Base-by-base conservation (phyloP, 805 yeast genomes). In the Lachancea mirantina region DNA sequence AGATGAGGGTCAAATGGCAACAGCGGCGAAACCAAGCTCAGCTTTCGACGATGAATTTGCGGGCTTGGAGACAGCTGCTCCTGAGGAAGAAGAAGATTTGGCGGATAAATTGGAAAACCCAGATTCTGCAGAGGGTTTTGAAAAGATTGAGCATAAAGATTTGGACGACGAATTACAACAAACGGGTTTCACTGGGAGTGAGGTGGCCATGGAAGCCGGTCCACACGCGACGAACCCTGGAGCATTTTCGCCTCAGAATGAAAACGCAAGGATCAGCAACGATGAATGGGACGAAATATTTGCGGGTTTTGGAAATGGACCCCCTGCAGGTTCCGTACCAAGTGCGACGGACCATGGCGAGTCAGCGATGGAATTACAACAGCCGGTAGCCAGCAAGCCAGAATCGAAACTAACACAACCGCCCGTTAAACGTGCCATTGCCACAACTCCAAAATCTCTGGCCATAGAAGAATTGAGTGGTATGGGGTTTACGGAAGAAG, bases 221-320 rank as follows among this genome's bases (percentile, higher is more conserved):
- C 22, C 38, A 19, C 33, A 28, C 22, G 33, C 32, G 11, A 26
- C 24, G 8, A 34, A 17, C 3, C 19, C 36, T 13, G 36, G 26
- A 8, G 11, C 36, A 26, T 10, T 28, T 6, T 19, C 28, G 11
- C 36, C 18, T 15, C 18, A 17, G 8, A 21, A 28, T 13, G 32
- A 17, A 4, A 15, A 30, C 10, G 33, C 34, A 7, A 49, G 48
- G 39, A 58, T 49, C 38, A 61, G 57, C 19, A 70, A 67, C 33
- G 94, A 84, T 49, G 96, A 87, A 55, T 87, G 96, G 96, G 95
- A 87, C 50, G 88, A 84, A 60, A 70, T 87, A 16, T 87, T 87
- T 62, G 89, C 94, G 3, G 95, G 94, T 0, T 82, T 84, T 53
- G 88, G 89, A 11, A 80, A 37, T 19, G 34, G 38, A 11, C 28